Conservation (phyloP, 2,329 filamentous ascomycete genomes). For the Bipolaris bicolor region DNA sequence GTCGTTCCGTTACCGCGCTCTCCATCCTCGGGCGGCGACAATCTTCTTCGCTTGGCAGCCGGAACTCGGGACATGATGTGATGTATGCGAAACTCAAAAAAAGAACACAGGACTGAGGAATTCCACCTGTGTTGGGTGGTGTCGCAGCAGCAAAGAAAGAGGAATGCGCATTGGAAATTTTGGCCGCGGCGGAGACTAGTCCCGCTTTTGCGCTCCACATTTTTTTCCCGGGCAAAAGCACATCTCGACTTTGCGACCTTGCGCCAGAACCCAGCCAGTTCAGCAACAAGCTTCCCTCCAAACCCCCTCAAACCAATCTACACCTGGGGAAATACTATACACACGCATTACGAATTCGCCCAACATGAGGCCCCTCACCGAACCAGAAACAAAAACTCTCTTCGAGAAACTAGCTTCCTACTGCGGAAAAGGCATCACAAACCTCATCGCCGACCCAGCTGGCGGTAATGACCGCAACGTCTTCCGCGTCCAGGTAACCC, state of each 20-base stretch:
- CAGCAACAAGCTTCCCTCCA: background rate
- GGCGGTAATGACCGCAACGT: constrained; percentile 46
- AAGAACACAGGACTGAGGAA: background rate
- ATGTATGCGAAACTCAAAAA: background rate
- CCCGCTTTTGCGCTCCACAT: constrained; percentile 22
- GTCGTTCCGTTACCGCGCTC: constrained; percentile 22
- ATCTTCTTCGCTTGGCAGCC: constrained; percentile 45
- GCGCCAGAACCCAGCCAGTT: constrained; percentile 20
- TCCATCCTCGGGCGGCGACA: constrained; percentile 45
- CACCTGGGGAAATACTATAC: background rate
- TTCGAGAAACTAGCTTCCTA: constrained; percentile 95
- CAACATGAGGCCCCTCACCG: constrained; percentile 81
- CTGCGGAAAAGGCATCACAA: constrained; percentile 83
- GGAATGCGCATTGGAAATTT: constrained; percentile 28
- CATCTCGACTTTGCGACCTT: constrained; percentile 20
- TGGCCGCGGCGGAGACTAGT: constrained; percentile 25
- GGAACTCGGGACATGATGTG: constrained; percentile 42
- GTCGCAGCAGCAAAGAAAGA: constrained; percentile 5
- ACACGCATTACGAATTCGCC: background rate
- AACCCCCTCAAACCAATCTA: background rate
- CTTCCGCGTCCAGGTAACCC: constrained; percentile 58
- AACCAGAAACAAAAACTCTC: constrained; percentile 77
- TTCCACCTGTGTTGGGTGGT: background rate
- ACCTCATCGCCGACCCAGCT: constrained; percentile 60
- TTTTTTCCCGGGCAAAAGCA: constrained; percentile 14